Percentiles rank a stretch among this genome's conserved stretches.
Conservation (phyloP, 371 early-diverging fungal species). For the Cokeromyces recurvatus region DNA sequence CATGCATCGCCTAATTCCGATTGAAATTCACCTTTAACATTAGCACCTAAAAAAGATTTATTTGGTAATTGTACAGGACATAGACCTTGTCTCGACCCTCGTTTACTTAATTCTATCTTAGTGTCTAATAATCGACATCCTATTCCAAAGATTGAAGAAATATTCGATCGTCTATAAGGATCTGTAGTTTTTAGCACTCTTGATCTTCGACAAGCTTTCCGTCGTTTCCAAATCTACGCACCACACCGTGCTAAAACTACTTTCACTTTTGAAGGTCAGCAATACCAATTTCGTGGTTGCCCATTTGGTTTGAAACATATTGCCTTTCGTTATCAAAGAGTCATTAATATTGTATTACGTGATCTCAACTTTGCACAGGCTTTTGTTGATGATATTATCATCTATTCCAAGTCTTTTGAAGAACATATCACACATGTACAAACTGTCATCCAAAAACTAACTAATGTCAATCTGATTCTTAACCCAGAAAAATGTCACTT, state of each 20-base stretch:
- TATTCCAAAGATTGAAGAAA: conserved; percentile 8
- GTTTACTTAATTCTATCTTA: conserved; percentile 3
- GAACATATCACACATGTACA: conserved; percentile 9
- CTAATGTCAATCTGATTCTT: conserved; percentile 4
- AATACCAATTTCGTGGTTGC: conserved; percentile 7
- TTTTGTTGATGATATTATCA: conserved; percentile 16
- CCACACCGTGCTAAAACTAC: conserved; percentile 2
- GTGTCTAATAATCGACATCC: neutral
- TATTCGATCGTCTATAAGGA: neutral
- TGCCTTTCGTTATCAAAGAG: conserved; percentile 1
- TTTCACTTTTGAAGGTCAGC: conserved; percentile 5
- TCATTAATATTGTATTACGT: conserved; percentile 3
- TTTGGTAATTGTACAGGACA: conserved; percentile 4
- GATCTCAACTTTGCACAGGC: conserved; percentile 1
- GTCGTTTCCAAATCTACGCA: neutral
- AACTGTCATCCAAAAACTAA: conserved; percentile 6
- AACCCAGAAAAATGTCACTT: conserved; percentile 18
- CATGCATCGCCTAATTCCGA: neutral
- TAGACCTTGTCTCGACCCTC: conserved; percentile 1
- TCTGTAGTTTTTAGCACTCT: neutral
- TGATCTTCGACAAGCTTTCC: conserved; percentile 5
- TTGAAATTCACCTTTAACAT: conserved; percentile 9
- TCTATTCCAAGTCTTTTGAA: neutral
- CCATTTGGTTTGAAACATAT: conserved; percentile 9
- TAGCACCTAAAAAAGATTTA: conserved; percentile 5